Evolutionary conservation across 106 monocot genomes (phyloP).

Genomic region (Gastrodia elata): DNA sequence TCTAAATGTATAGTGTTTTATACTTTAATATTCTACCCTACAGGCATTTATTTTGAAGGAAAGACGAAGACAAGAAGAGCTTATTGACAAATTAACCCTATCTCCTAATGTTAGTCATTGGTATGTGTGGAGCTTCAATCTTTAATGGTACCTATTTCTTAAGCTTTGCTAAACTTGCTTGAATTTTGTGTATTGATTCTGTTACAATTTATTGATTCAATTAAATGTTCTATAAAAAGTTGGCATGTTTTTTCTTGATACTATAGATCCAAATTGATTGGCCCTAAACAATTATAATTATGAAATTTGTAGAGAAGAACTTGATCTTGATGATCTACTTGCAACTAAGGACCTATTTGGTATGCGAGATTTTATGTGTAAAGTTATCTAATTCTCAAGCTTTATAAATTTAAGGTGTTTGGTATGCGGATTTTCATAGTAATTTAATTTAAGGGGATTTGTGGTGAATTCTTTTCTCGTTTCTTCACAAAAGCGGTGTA

Average conservation of each 20-base stretch:
- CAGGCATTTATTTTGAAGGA: conserved; percentile 63
- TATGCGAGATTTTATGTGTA: too few relatives aligned
- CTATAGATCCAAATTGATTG: neutral
- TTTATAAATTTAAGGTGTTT: too few relatives aligned
- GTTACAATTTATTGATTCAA: neutral
- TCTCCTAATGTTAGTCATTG: conserved; percentile 64
- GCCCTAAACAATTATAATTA: neutral
- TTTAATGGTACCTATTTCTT: neutral
- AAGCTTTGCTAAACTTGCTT: neutral
- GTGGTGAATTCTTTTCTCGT: too few relatives aligned
- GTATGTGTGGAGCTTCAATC: conserved; percentile 34
- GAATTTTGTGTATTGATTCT: neutral
- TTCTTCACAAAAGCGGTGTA: too few relatives aligned
- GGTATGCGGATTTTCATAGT: too few relatives aligned
- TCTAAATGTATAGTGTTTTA: neutral
- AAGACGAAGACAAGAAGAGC: conserved; percentile 47
- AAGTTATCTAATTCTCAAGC: too few relatives aligned
- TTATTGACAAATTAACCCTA: conserved; percentile 49
- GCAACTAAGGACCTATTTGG: too few relatives aligned
- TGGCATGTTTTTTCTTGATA: neutral
- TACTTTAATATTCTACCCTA: conserved; percentile 4
- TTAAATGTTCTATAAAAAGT: neutral
- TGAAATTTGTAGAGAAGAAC: neutral
- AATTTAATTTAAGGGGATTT: too few relatives aligned
- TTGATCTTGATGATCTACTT: neutral